Base-by-base conservation (phyloP, 1,284 basidiomycete genomes). In the Farysia itapuensis region DNA sequence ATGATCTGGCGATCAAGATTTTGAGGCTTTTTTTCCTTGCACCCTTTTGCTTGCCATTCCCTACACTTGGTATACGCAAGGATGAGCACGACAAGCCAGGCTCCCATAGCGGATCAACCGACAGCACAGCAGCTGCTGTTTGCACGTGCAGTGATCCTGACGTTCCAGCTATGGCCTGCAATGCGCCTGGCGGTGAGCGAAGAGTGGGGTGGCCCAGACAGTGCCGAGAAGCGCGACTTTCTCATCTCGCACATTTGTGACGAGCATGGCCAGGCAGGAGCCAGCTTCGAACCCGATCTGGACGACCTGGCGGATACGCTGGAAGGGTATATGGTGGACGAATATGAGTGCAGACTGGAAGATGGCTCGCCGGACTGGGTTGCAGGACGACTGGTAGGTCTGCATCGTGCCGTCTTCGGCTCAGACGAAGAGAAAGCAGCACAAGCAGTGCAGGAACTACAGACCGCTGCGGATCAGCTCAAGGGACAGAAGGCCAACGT, bases 111-210 rank as follows among this genome's bases (percentile, higher is more conserved):
- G 13, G 49, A 52, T 9, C 31, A 39, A 9, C 70, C 72, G 1
- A 63, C 61, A 1, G 37, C 58, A 1, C 60, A 72, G 28, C 67
- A 74, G 25, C 49, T 70, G 11, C 71, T 72, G 16, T 75, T 75
- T 31, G 73, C 73, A 20, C 64, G 69, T 26, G 54, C 64, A 18
- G 52, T 70, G 25, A 66, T 70, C 37, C 58, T 67, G 29, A 61
- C 67, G 14, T 59, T 75, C 18, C 43, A 56, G 19, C 64, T 75
- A 12, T 75, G 73, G 73, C 73, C 73, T 15, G 70, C 72, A 20
- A 53, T 75, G 52, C 59, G 72, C 28, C 58, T 71, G 14, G 72
- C 73, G 19, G 63, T 75, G n/a, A 46, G 56, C 12, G 69, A 74
- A 31, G 41, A 66, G 28, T 75, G 73, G 73, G 73, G 73, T 22